A percentile compares a stretch with the other conserved stretches of the same genome.
Evolutionary conservation across 108 stramenopile species (phyloP).

Genomic region (Cyclotella baltica): DNA sequence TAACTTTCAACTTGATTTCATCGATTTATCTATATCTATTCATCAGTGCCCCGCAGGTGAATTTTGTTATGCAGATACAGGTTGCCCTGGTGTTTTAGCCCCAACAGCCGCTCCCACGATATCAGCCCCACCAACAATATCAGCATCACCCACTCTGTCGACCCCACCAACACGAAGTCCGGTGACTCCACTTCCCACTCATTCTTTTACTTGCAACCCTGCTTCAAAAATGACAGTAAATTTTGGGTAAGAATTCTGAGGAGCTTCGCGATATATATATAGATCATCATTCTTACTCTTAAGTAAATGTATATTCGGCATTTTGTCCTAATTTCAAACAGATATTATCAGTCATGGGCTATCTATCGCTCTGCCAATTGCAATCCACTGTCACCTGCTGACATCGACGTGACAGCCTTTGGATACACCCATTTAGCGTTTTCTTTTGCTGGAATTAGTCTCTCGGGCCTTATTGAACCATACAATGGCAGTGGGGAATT

Average conservation of each 20-base stretch:
- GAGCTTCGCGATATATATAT: too few relatives aligned
- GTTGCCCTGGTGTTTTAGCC: slow-evolving; percentile 13
- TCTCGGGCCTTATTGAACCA: slow-evolving; percentile 19
- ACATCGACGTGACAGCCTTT: slow-evolving; percentile 28
- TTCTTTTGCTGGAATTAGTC: slow-evolving; percentile 30
- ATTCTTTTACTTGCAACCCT: neutral
- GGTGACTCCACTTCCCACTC: slow-evolving; percentile 16
- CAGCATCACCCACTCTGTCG: too few relatives aligned
- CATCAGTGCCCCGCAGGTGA: slow-evolving; percentile 19
- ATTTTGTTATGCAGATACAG: slow-evolving; percentile 30
- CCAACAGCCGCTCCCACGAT: slow-evolving; percentile 7
- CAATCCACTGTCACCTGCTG: slow-evolving; percentile 32
- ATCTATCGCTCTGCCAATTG: slow-evolving; percentile 39
- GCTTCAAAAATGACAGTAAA: too few relatives aligned
- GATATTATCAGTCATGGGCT: slow-evolving; percentile 48
- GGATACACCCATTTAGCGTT: slow-evolving; percentile 49
- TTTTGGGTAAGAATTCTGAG: too few relatives aligned
- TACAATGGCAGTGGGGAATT: slow-evolving; percentile 17
- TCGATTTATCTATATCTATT: neutral
- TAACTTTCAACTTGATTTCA: neutral
- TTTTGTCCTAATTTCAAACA: too few relatives aligned
- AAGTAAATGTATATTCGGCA: too few relatives aligned
- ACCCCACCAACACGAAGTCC: slow-evolving; percentile 8
- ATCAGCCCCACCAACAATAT: neutral
- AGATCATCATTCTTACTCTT: too few relatives aligned